These are phyloP conservation scores for Mrakia gelida DNA, from an alignment of 768 basidiomycete genomes.

Conservation along the genomic window DNA sequence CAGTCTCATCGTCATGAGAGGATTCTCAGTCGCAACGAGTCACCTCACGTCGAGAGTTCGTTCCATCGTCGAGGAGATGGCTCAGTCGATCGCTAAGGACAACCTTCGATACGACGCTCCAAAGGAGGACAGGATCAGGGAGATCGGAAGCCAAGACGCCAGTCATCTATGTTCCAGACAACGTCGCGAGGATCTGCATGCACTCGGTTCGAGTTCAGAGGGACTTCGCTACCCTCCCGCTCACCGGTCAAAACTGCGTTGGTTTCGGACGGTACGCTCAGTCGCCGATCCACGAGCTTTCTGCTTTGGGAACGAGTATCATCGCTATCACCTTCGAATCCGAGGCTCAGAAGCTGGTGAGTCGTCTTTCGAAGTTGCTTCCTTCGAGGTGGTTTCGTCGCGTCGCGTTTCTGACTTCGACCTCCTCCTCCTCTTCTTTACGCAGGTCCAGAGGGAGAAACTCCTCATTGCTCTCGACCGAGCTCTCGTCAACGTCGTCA, in stretches of 20 bases:
- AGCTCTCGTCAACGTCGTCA: constrained; percentile 81
- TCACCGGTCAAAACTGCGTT: constrained; percentile 82
- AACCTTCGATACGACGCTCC: not conserved
- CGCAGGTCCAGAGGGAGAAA: constrained; percentile 79
- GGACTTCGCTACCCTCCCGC: constrained; percentile 73
- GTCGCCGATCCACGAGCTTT: constrained; percentile 90
- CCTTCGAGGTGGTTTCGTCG: not conserved
- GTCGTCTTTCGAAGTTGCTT: constrained; percentile 34
- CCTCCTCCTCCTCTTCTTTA: not conserved
- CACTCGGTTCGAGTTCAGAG: constrained; percentile 76
- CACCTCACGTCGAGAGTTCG: constrained; percentile 38
- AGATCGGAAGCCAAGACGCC: constrained; percentile 51
- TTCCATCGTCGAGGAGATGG: constrained; percentile 38
- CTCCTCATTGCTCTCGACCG: constrained; percentile 75
- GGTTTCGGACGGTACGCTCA: constrained; percentile 89
- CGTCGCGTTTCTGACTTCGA: not conserved
- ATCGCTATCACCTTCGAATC: constrained; percentile 76
- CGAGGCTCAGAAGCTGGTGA: constrained; percentile 77
- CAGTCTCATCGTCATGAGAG: constrained; percentile 82
- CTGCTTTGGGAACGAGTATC: constrained; percentile 80
- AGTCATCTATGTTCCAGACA: constrained; percentile 79
- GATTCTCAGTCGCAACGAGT: constrained; percentile 74
- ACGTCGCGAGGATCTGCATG: constrained; percentile 90
- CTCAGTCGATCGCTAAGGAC: constrained; percentile 32
- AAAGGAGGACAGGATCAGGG: constrained; percentile 5